phyloP scores from a whole-genome alignment of 345 rosid species.

The Euphorbia peplus region DNA sequence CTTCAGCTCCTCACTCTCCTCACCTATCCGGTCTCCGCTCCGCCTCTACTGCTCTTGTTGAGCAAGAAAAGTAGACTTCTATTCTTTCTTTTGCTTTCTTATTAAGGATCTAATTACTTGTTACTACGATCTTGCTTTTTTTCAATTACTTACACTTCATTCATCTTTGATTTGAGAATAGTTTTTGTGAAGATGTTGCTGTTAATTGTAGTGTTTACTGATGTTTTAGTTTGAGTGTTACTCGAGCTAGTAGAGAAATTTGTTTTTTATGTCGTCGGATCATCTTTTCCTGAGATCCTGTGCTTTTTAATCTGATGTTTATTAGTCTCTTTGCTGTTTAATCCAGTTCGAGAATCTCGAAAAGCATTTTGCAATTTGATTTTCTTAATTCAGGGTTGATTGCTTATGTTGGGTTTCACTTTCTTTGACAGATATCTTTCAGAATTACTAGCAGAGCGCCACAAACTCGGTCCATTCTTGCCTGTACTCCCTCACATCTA shows the following conservation, averaged over 20 bases:
- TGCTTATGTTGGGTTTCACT: constrained; percentile 4
- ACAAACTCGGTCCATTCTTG: constrained; percentile 65
- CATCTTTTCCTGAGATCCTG: not conserved
- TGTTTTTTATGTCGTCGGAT: not conserved
- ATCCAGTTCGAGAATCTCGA: too few species aligned
- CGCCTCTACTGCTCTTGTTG: constrained; percentile 58
- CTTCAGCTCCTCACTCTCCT: constrained; percentile 83
- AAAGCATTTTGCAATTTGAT: not conserved
- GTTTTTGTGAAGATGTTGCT: not conserved
- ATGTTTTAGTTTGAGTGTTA: not conserved
- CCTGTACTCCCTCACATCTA: constrained; percentile 59
- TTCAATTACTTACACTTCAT: too few species aligned
- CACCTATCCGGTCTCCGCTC: constrained; percentile 67
- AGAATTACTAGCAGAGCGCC: constrained; percentile 72
- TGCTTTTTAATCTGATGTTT: not conserved
- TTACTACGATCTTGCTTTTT: not conserved
- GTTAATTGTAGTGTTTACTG: not conserved
- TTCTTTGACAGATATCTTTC: constrained; percentile 58
- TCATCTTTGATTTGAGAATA: not conserved
- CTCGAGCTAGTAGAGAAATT: not conserved
- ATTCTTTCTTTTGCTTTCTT: not conserved
- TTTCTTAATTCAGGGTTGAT: not conserved
- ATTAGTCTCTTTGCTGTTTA: not conserved
- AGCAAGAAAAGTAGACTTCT: constrained; percentile 68
- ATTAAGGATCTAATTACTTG: constrained; percentile 15